phyloP scores from a whole-genome alignment of 1,284 basidiomycete genomes.

The Ceratobasidium sp. region DNA sequence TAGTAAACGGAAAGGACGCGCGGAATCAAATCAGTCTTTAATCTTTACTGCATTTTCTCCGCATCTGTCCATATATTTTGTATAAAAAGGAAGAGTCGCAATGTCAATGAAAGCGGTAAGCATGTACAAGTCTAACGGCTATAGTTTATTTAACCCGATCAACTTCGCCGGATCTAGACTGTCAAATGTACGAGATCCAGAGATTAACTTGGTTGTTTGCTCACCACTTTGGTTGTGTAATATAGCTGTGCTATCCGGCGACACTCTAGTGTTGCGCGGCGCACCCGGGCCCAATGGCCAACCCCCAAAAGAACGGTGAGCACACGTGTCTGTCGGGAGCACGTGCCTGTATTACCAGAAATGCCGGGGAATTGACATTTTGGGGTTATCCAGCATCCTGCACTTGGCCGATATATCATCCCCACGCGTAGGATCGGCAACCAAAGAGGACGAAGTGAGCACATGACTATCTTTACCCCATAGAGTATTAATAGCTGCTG shows the following conservation, averaged over 20 bases:
- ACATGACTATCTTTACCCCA: not conserved
- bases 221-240: not conserved
- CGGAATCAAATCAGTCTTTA: constrained; percentile 19
- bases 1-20: constrained; percentile 4
- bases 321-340: not conserved
- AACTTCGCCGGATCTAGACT: not conserved
- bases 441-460: constrained; percentile 84
- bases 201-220: not conserved
- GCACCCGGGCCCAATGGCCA: constrained; percentile 80
- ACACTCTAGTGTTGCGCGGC: constrained; percentile 82
- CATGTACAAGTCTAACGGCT: not conserved
- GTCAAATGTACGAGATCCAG: constrained; percentile 10
- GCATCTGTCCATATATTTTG: constrained; percentile 33
- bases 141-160: constrained; percentile 7
- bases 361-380: constrained; percentile 22
- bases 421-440: constrained; percentile 79
- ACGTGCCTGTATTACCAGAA: constrained; percentile 6
- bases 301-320: constrained; percentile 84
- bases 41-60: constrained; percentile 10
- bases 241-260: constrained; percentile 85
- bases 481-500: constrained; percentile 8
- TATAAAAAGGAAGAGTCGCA: not conserved
- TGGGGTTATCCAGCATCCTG: constrained; percentile 63
- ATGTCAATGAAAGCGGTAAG: constrained; percentile 51
- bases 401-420: constrained; percentile 85